Conservation (phyloP, 108 stramenopile species). For the Nitzschia sp. region DNA sequence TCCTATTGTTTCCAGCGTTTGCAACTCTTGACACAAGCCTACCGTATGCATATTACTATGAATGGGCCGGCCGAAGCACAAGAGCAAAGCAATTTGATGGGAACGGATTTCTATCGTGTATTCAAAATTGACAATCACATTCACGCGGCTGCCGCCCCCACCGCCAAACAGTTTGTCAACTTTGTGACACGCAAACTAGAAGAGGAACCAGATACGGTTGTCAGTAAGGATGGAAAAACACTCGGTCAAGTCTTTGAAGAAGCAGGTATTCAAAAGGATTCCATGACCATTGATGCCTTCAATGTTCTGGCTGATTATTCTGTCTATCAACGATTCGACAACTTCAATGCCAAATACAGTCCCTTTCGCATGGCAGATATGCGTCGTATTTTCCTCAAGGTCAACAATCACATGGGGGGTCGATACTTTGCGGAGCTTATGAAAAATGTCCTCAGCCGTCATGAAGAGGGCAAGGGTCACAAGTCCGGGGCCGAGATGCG, state of each 20-base stretch:
- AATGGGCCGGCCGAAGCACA: conserved; percentile 78
- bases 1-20: conserved; percentile 86
- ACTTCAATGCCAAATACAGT: conserved; percentile 98
- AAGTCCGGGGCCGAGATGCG: conserved; percentile 92
- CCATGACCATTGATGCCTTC: conserved; percentile 98
- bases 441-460: conserved; percentile 84
- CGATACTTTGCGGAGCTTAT: conserved; percentile 93
- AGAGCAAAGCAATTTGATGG: conserved; percentile 79
- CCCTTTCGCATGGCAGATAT: conserved; percentile 96
- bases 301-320: conserved; percentile 98
- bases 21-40: conserved; percentile 76
- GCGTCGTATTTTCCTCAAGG: conserved; percentile 98
- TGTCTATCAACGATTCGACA: conserved; percentile 98
- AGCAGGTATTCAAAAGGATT: conserved; percentile 93
- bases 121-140: conserved; percentile 99
- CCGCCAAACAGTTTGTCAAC: conserved; percentile 96
- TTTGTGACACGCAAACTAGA: conserved; percentile 97
- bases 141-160: conserved; percentile 95
- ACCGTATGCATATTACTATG: conserved; percentile 85
- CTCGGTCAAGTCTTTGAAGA: conserved; percentile 74
- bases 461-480: conserved; percentile 89
- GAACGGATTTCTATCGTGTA: conserved; percentile 97
- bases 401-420: conserved; percentile 87
- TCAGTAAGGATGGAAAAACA: conserved; percentile 74
- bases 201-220: conserved; percentile 82